phyloP scores from a whole-genome alignment of 495 filamentous ascomycete species.

The Aspergillus cavernicola region DNA sequence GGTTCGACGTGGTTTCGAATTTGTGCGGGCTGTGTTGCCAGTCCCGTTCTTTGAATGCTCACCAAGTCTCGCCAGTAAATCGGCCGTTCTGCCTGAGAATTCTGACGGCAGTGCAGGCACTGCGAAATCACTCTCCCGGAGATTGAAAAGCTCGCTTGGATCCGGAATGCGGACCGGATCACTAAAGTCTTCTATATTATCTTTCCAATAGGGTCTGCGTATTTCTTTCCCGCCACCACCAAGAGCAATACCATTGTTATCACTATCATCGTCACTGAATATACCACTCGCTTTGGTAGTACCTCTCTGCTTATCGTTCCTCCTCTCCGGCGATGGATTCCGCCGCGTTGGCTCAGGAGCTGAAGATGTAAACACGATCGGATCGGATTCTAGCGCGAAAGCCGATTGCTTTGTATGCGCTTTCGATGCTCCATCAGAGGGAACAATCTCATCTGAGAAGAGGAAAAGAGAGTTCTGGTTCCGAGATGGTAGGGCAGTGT shows the following conservation, averaged over 20 bases:
- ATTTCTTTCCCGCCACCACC: not conserved
- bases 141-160: conserved; percentile 25
- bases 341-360: conserved; percentile 20
- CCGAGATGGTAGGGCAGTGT: not conserved
- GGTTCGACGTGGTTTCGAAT: conserved; percentile 5
- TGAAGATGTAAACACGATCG: conserved; percentile 53
- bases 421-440: conserved; percentile 14
- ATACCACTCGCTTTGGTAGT: conserved; percentile 33
- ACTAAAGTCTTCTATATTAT: conserved; percentile 39
- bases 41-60: conserved; percentile 6
- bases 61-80: conserved; percentile 32
- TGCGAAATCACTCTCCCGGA: conserved; percentile 1
- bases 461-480: conserved; percentile 23
- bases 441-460: conserved; percentile 36
- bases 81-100: conserved; percentile 37
- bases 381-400: conserved; percentile 39
- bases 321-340: not conserved
- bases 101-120: conserved; percentile 17
- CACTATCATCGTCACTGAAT: conserved; percentile 26
- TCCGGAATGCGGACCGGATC: conserved; percentile 31
- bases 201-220: conserved; percentile 7
- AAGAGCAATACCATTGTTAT: not conserved
- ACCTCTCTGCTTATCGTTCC: not conserved
- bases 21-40: not conserved
- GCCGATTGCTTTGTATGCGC: conserved; percentile 9